A percentile compares a stretch with the other conserved stretches of the same genome.
These are phyloP conservation scores for Naganishia friedmannii DNA, from an alignment of 768 basidiomycete species.

Conservation along the genomic window DNA sequence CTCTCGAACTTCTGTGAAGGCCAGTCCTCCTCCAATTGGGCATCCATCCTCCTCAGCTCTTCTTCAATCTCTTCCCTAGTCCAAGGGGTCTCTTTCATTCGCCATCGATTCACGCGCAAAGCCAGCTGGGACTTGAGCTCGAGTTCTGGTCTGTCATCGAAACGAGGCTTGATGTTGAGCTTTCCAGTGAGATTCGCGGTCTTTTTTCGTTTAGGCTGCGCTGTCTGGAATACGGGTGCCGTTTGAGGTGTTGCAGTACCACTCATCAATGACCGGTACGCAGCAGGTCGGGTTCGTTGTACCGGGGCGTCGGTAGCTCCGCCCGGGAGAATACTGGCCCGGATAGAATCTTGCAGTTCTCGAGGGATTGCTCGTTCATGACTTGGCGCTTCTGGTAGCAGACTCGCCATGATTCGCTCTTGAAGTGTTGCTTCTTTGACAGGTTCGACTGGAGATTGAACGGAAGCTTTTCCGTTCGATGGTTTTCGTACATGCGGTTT, in stretches of 20 bases:
- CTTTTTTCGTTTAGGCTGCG: constrained; percentile 8
- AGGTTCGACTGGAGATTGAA: neutral
- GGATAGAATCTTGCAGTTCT: constrained; percentile 11
- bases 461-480: constrained; percentile 6
- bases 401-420: constrained; percentile 15
- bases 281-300: neutral
- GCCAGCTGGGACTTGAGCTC: constrained; percentile 30
- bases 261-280: constrained; percentile 3
- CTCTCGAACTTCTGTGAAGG: constrained; percentile 6
- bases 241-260: constrained; percentile 14
- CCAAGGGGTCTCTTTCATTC: constrained; percentile 15
- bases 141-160: constrained; percentile 31
- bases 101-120: constrained; percentile 29
- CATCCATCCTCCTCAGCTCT: neutral
- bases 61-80: constrained; percentile 22
- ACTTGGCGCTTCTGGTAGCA: constrained; percentile 7
- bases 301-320: neutral
- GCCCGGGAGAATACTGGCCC: constrained; percentile 1
- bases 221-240: constrained; percentile 6
- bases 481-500: constrained; percentile 10
- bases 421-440: constrained; percentile 13
- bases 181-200: constrained; percentile 3
- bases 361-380: constrained; percentile 3
- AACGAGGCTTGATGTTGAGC: constrained; percentile 24
- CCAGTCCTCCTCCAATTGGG: neutral